phyloP scores from a whole-genome alignment of 2,329 filamentous ascomycete species.

The Dissoconium aciculare region DNA sequence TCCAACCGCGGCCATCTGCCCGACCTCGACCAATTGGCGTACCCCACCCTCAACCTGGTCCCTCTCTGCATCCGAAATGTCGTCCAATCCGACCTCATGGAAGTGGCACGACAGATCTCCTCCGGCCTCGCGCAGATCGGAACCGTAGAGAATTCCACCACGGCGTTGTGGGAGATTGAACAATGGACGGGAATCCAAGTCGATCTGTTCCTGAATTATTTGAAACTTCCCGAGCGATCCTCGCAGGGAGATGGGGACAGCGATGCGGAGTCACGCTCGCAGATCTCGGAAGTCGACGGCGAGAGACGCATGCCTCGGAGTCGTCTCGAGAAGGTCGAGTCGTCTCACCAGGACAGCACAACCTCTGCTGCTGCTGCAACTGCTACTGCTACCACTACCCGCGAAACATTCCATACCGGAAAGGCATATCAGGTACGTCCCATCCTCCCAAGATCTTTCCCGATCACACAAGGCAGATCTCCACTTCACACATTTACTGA shows the following conservation, averaged over 20 bases:
- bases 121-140: constrained; percentile 50
- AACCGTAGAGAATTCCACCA: constrained; percentile 38
- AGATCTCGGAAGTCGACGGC: constrained; percentile 15
- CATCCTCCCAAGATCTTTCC: too few relatives aligned
- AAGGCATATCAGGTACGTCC: constrained; percentile 28
- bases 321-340: constrained; percentile 3
- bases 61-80: constrained; percentile 46
- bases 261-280: constrained; percentile 6
- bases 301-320: constrained; percentile 11
- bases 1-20: constrained; percentile 53
- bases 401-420: constrained; percentile 3
- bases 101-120: constrained; percentile 49
- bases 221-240: constrained; percentile 37
- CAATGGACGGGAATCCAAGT: constrained; percentile 60
- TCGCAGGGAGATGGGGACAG: constrained; percentile 1
- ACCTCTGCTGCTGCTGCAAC: constrained; percentile 1
- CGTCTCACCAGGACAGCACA: constrained; percentile 2
- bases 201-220: constrained; percentile 68
- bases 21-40: constrained; percentile 36
- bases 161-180: constrained; percentile 54
- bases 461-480: too few relatives aligned
- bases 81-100: constrained; percentile 25
- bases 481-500: too few relatives aligned
- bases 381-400: not conserved
- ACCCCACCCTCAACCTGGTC: constrained; percentile 66